Evolutionary conservation across 345 rosid genomes (phyloP), one percentile per base, ranked within the genome.

Genomic region (Eucalyptus erythrocorys): DNA sequence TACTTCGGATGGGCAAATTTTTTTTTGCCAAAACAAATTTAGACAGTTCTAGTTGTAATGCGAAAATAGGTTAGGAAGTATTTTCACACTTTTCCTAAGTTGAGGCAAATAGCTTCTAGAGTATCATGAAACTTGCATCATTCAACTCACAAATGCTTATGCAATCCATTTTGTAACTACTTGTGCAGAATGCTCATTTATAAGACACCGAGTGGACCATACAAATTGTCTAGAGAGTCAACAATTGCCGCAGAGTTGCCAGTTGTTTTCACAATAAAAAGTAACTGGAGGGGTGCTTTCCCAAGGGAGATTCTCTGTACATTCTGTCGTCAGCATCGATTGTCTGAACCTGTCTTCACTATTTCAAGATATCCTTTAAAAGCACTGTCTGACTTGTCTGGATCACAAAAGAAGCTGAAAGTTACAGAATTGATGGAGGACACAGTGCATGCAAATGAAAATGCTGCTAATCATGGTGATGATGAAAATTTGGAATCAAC

Each of bases 251-350:
- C 98, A 30, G 95, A 95, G 91, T 91, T 97, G 92, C 99, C 99
- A 71, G 27, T 82, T 49, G 88, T 91, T 50, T 97, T 91, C 89
- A 96, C 98, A 24, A 93, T 96, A 71, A 97, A 91, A 90, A 88
- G 96, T 90, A 95, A 95, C 82, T 98, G 99, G 99, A 95, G 94
- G 89, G 99, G 98, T 88, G 93, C 94, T 88, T 91, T 91, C 80
- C 99, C 99, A 22, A 95, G 94, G 92, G 99, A 98, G 90, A 92
- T 96, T 76, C 93, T 97, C 48, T 85, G 92, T 89, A 80, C 94
- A 87, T 96, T 98, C 91, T 98, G 99, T 93, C 97, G 97, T 90
- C 96, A 92, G 93, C 98, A 97, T 71, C 91, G 93, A 87, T 94
- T 97, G 80, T 92, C 95, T 88, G 99, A 98, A 89, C 99, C 99